Percentiles rank a stretch among this genome's conserved stretches.
phyloP scores from a whole-genome alignment of 73 alveolate species.

The Tetrahymena thermophila region DNA sequence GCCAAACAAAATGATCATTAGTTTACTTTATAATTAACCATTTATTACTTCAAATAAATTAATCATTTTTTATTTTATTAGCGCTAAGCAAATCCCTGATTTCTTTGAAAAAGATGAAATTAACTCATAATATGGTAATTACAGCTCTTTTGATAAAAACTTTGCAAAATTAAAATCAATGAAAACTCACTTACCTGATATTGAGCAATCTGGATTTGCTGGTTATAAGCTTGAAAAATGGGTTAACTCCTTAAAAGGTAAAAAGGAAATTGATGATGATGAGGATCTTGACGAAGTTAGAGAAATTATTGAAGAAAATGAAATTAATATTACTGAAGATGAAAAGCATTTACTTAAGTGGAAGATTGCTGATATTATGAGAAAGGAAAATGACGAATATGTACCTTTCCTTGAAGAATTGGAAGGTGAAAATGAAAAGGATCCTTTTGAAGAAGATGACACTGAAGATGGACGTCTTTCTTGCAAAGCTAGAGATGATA shows the following conservation, averaged over 20 bases:
- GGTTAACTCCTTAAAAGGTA: not conserved
- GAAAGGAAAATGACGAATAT: not conserved
- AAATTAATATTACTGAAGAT: not conserved
- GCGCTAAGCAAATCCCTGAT: not conserved
- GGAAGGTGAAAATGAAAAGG: not conserved
- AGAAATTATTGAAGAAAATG: not conserved
- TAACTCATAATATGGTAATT: not conserved
- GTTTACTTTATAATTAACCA: too few relatives aligned
- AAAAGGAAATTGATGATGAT: not conserved
- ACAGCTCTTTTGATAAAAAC: not conserved
- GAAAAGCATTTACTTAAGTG: not conserved
- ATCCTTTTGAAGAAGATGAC: not conserved
- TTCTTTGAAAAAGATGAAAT: not conserved
- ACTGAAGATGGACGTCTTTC: slow-evolving; percentile 2
- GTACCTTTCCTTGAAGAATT: not conserved
- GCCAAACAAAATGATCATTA: too few relatives aligned
- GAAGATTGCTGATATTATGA: not conserved
- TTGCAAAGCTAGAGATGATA: not conserved
- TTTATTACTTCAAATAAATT: not conserved
- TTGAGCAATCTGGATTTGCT: not conserved
- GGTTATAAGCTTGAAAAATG: not conserved
- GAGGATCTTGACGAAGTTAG: not conserved
- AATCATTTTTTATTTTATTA: not conserved
- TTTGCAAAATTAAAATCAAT: not conserved
- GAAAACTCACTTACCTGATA: not conserved